Evolutionary conservation across 768 basidiomycete species (phyloP).

Genomic region (Neoboletus magnificus): DNA sequence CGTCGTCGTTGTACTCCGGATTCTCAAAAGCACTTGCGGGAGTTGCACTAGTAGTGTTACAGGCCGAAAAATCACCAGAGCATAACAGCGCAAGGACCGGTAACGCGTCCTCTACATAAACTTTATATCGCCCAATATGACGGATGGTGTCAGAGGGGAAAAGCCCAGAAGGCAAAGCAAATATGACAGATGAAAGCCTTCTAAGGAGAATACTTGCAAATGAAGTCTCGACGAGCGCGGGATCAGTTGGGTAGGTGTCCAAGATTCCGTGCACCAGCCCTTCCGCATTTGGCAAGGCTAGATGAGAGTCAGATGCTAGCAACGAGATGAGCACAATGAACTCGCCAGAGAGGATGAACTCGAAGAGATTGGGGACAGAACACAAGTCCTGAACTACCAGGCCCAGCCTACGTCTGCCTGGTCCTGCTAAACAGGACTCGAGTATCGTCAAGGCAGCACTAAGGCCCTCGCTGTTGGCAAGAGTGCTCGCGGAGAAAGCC

Average conservation of each 20-base stretch:
- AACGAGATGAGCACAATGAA: neutral
- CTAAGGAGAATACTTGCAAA: no score
- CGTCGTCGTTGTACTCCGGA: neutral
- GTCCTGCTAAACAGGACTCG: no score
- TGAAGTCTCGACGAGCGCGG: no score
- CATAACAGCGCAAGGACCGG: no score
- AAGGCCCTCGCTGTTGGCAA: no score
- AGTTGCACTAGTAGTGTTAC: neutral
- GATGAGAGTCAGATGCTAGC: neutral
- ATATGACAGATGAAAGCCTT: no score
- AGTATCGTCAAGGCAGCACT: no score
- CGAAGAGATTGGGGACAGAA: constrained; percentile 25
- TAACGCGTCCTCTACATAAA: no score
- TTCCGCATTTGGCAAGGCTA: constrained; percentile 13
- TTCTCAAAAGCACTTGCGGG: neutral
- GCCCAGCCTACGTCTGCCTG: constrained; percentile 16
- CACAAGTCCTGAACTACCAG: constrained; percentile 28
- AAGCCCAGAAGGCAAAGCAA: no score
- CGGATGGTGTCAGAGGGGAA: no score
- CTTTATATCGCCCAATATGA: no score
- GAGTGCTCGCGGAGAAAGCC: constrained; percentile 17
- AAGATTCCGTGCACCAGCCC: constrained; percentile 30
- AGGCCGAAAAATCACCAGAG: constrained; percentile 6
- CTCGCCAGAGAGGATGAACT: constrained; percentile 29
- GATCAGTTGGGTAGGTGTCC: constrained; percentile 32